Conservation (phyloP, 2,329 filamentous ascomycete species). For the Daldinia sp. region DNA sequence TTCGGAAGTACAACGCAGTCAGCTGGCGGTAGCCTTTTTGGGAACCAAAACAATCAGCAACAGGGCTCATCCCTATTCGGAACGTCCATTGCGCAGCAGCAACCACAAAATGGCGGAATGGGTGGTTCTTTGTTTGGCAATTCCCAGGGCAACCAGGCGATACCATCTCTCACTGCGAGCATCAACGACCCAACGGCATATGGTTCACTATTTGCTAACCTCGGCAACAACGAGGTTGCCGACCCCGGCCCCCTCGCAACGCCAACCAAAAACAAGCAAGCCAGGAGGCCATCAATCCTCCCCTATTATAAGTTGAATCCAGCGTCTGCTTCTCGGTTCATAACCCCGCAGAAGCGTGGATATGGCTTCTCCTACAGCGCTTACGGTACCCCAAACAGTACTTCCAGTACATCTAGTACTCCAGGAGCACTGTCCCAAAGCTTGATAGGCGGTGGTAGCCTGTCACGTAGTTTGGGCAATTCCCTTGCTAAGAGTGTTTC, state of each 20-base stretch:
- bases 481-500: conserved; percentile 89
- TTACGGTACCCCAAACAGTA: conserved; percentile 83
- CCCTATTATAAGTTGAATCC: conserved; percentile 91
- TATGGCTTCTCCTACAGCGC: conserved; percentile 95
- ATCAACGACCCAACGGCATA: conserved; percentile 89
- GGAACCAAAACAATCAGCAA: conserved; percentile 60
- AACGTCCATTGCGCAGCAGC: conserved; percentile 61
- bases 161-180: conserved; percentile 79
- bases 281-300: conserved; percentile 82
- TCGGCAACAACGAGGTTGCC: conserved; percentile 70
- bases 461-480: conserved; percentile 80
- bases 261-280: conserved; percentile 80
- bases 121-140: conserved; percentile 71
- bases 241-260: conserved; percentile 93
- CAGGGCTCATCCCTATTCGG: conserved; percentile 61
- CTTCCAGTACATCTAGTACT: conserved; percentile 75
- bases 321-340: conserved; percentile 80
- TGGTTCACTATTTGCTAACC: conserved; percentile 85
- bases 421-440: conserved; percentile 76
- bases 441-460: conserved; percentile 69
- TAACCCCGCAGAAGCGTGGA: conserved; percentile 86
- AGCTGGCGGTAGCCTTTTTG: conserved; percentile 67
- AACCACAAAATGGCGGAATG: conserved; percentile 59
- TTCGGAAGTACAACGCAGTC: conserved; percentile 63
- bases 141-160: conserved; percentile 61